Conservation (phyloP, 2,329 filamentous ascomycete genomes). For the Ustulina deusta region DNA sequence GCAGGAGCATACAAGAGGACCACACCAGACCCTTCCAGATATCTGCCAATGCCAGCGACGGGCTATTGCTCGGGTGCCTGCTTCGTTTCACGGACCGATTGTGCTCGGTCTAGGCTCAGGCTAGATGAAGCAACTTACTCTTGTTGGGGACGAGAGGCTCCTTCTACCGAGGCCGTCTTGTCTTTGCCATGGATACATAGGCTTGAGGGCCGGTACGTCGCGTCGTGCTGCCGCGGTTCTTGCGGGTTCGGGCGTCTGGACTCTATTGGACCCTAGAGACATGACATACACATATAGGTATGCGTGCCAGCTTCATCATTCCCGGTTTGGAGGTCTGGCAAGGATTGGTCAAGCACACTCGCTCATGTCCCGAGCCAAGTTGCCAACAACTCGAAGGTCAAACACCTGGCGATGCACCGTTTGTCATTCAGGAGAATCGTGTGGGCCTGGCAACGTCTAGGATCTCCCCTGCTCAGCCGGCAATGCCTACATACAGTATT, state of each 20-base stretch:
- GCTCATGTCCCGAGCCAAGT: constrained; percentile 10
- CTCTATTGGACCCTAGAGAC: constrained; percentile 16
- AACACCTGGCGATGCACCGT: constrained; percentile 21
- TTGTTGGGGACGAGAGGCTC: background rate
- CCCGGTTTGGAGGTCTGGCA: background rate
- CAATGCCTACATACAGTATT: constrained; percentile 16
- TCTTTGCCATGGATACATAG: background rate
- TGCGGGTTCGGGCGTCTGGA: constrained; percentile 15
- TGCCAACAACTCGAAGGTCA: constrained; percentile 11
- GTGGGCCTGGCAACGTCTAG: constrained; percentile 7
- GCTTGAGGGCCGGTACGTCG: background rate
- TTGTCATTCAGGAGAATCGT: constrained; percentile 25
- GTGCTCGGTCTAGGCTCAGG: background rate
- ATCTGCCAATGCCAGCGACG: background rate
- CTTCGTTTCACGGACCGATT: constrained; percentile 4
- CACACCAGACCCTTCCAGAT: background rate
- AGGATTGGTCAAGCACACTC: background rate
- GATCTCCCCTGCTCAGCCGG: constrained; percentile 28
- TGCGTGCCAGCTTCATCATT: background rate
- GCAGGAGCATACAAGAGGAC: background rate
- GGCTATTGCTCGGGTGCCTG: constrained; percentile 4
- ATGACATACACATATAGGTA: constrained; percentile 2
- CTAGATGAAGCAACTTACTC: constrained; percentile 1
- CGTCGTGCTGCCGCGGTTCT: constrained; percentile 1
- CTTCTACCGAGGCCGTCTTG: background rate